phyloP scores from a whole-genome alignment of 306 rosid species.

The Oemleria cerasiformis region DNA sequence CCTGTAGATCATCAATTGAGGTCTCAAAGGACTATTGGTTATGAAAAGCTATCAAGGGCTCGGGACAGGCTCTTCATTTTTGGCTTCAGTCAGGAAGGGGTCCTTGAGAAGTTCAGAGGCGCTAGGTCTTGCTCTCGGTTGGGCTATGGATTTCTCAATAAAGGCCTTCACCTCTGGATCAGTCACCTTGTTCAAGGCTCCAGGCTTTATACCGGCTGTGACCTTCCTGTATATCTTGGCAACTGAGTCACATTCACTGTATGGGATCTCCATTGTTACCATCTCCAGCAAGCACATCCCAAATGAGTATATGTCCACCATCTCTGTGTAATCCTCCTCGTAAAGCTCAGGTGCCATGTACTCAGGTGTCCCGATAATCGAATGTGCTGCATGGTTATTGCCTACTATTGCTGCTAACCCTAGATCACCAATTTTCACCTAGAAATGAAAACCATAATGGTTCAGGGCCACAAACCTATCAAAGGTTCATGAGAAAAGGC shows the following conservation, averaged over 20 bases:
- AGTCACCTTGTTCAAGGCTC: constrained; percentile 51
- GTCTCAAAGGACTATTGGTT: not conserved
- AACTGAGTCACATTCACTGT: constrained; percentile 79
- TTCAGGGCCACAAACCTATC: not conserved
- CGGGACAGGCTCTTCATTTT: constrained; percentile 36
- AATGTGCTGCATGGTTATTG: constrained; percentile 74
- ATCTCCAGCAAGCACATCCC: constrained; percentile 95
- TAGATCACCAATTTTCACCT: constrained; percentile 89
- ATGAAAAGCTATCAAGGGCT: constrained; percentile 18
- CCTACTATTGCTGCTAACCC: constrained; percentile 93
- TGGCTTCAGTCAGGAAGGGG: constrained; percentile 68
- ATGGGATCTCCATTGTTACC: constrained; percentile 89
- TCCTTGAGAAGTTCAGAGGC: constrained; percentile 82
- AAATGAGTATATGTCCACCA: constrained; percentile 95
- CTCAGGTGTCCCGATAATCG: constrained; percentile 86
- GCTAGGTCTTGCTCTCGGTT: constrained; percentile 85
- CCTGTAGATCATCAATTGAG: not conserved
- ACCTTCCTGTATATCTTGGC: constrained; percentile 89
- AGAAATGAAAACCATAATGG: constrained; percentile 9
- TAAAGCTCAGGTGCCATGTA: constrained; percentile 96
- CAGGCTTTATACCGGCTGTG: constrained; percentile 66
- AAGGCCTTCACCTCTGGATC: constrained; percentile 68
- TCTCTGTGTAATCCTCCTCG: constrained; percentile 91
- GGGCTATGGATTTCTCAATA: constrained; percentile 78
- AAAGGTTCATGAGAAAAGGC: not conserved